phyloP scores from a whole-genome alignment of 495 filamentous ascomycete species.

The Penicillium turbatum region DNA sequence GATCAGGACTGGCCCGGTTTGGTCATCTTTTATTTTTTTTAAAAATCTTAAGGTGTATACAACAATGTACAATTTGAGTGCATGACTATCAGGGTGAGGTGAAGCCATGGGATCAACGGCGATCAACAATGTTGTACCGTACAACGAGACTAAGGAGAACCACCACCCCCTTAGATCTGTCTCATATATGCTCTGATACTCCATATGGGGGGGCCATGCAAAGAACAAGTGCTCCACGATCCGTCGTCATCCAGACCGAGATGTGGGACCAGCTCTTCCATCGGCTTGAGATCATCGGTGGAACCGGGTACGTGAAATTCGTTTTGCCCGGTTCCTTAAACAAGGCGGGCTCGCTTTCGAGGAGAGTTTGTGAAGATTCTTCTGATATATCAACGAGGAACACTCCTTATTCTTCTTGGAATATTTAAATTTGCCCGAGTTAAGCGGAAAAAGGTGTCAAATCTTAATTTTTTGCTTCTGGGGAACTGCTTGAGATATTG shows the following conservation, averaged over 20 bases:
- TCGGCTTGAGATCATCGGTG: slow-evolving; percentile 16
- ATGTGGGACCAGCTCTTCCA: slow-evolving; percentile 10
- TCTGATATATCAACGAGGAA: not conserved
- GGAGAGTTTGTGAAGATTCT: not conserved
- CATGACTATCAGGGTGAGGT: not conserved
- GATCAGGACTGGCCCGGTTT: too few species aligned
- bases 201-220: not conserved
- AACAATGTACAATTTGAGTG: too few species aligned
- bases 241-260: slow-evolving; percentile 36
- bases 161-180: too few species aligned
- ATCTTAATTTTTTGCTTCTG: slow-evolving; percentile 13
- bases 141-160: too few species aligned
- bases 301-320: not conserved
- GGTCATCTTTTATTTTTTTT: too few species aligned
- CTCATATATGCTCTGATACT: too few species aligned
- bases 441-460: slow-evolving; percentile 2
- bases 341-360: not conserved
- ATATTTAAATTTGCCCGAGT: not conserved
- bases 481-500: slow-evolving; percentile 26
- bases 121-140: too few species aligned
- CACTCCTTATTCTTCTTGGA: not conserved
- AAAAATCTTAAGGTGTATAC: not conserved
- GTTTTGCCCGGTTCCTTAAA: not conserved
- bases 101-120: not conserved
- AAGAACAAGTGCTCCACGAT: slow-evolving; percentile 19